Conservation (phyloP, 2,329 filamentous ascomycete species). For the Aspergillus ibericus region DNA sequence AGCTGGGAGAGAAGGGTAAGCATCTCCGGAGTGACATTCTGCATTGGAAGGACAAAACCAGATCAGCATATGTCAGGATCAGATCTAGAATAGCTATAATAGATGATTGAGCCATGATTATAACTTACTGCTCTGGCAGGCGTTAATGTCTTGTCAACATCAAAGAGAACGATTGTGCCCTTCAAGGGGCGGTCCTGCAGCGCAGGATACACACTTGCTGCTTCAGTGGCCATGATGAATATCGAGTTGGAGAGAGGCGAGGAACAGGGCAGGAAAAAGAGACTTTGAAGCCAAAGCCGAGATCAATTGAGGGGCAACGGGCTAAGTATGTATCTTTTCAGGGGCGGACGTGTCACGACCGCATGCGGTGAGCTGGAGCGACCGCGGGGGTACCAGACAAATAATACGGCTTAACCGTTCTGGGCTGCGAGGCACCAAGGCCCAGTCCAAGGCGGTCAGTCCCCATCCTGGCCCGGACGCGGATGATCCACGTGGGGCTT, state of each 20-base stretch:
- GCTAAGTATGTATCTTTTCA: conserved; percentile 5
- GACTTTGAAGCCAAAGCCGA: not conserved
- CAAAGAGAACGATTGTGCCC: conserved; percentile 93
- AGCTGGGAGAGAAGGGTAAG: conserved; percentile 75
- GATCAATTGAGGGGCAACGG: not conserved
- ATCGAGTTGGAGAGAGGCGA: not conserved
- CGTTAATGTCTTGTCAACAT: conserved; percentile 91
- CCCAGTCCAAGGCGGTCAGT: conserved; percentile 9
- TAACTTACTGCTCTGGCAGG: conserved; percentile 67
- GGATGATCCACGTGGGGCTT: conserved; percentile 6
- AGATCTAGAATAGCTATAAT: not conserved
- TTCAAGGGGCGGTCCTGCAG: conserved; percentile 82
- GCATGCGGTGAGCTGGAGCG: conserved; percentile 30
- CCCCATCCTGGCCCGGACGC: not conserved
- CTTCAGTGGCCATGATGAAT: conserved; percentile 31
- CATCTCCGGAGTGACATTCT: conserved; percentile 77
- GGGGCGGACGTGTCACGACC: conserved; percentile 21
- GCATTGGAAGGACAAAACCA: not conserved
- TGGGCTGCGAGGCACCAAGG: conserved; percentile 1
- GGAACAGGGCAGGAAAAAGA: not conserved
- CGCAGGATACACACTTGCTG: conserved; percentile 60
- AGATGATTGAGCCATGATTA: not conserved
- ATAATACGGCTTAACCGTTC: conserved; percentile 7
- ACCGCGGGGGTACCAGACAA: conserved; percentile 6
- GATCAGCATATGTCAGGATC: conserved; percentile 9